Evolutionary conservation across 306 rosid genomes (phyloP).

Genomic region (Carpinus fangiana): DNA sequence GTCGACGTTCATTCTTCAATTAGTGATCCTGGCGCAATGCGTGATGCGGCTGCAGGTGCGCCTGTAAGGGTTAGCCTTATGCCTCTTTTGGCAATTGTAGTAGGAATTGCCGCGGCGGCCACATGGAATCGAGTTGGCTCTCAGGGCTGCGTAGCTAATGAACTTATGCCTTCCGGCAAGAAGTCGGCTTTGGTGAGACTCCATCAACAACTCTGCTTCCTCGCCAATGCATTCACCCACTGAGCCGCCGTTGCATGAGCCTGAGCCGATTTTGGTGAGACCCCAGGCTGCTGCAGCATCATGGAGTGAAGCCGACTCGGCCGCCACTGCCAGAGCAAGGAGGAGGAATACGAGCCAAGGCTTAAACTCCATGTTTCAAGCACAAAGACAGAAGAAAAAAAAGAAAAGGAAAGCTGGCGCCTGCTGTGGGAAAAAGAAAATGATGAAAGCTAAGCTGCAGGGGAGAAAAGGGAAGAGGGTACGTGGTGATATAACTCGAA

Average conservation of each 20-base stretch:
- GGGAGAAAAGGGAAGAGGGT: no score
- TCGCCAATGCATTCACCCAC: conserved; percentile 32
- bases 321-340: conserved; percentile 34
- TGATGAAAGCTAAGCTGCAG: background rate
- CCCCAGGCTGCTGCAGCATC: conserved; percentile 11
- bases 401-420: no score
- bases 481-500: no score
- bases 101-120: conserved; percentile 51
- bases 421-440: no score
- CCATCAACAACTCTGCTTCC: conserved; percentile 44
- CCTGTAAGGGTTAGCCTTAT: conserved; percentile 42
- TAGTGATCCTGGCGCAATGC: conserved; percentile 44
- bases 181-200: conserved; percentile 21
- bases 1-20: conserved; percentile 5
- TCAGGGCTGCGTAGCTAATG: conserved; percentile 42
- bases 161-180: background rate
- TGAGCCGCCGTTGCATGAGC: conserved; percentile 6
- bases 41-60: conserved; percentile 50
- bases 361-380: conserved; percentile 37
- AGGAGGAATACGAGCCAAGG: conserved; percentile 28
- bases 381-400: no score
- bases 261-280: background rate
- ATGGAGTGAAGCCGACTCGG: conserved; percentile 21
- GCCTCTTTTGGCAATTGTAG: conserved; percentile 37
- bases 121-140: conserved; percentile 31